Percentiles rank a stretch among this genome's conserved stretches.
Evolutionary conservation across 345 rosid genomes (phyloP).

Genomic region (Cardiospermum halicacabum): DNA sequence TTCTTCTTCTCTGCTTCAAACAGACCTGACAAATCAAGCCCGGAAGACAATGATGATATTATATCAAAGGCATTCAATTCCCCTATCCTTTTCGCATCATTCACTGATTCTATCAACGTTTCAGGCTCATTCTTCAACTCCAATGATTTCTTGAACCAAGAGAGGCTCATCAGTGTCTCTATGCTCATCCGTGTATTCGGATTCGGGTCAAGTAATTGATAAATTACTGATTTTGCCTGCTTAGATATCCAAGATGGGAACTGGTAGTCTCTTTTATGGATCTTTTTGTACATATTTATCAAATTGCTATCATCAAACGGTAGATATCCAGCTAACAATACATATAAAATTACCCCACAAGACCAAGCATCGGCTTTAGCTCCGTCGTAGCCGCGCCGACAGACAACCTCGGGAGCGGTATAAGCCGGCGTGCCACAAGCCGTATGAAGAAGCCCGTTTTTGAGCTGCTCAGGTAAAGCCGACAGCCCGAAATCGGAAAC

Average conservation of each 20-base stretch:
- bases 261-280: conserved; percentile 46
- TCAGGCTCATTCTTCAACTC: conserved; percentile 21
- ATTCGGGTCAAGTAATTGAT: conserved; percentile 70
- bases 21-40: conserved; percentile 65
- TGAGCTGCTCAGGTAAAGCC: conserved; percentile 58
- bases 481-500: conserved; percentile 82
- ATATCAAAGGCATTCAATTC: conserved; percentile 65
- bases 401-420: conserved; percentile 71
- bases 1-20: conserved; percentile 42
- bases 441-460: conserved; percentile 54
- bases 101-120: neutral
- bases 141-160: conserved; percentile 53
- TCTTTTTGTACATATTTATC: conserved; percentile 49
- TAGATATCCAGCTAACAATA: conserved; percentile 45
- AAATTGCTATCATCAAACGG: conserved; percentile 67
- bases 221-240: conserved; percentile 45
- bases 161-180: conserved; percentile 33
- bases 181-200: conserved; percentile 66
- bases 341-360: conserved; percentile 74
- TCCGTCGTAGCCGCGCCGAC: conserved; percentile 55
- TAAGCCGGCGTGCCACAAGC: conserved; percentile 80
- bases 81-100: neutral
- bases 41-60: conserved; percentile 62
- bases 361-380: conserved; percentile 84
- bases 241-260: conserved; percentile 55